Evolutionary conservation across 2,329 filamentous ascomycete genomes (phyloP).

Genomic region (Venturia oleaginea): DNA sequence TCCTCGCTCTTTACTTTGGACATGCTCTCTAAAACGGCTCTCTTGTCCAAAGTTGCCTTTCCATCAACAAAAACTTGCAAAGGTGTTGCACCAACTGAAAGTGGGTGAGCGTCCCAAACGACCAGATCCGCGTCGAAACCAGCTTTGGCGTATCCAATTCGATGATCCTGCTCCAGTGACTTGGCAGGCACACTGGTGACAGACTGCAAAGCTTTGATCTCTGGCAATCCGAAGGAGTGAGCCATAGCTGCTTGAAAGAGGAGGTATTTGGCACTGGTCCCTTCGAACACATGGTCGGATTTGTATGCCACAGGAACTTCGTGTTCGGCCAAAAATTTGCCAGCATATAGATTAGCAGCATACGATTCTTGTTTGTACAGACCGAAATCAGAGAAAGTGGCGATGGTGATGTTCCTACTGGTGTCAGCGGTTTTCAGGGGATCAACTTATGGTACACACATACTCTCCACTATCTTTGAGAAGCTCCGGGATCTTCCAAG

Average conservation of each 20-base stretch:
- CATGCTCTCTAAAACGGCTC: neutral
- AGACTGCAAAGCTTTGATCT: conserved; percentile 32
- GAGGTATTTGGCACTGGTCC: conserved; percentile 55
- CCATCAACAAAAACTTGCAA: conserved; percentile 37
- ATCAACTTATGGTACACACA: neutral
- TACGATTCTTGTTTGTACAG: conserved; percentile 63
- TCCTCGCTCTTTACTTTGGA: conserved; percentile 11
- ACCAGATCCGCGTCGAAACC: conserved; percentile 36
- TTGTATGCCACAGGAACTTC: conserved; percentile 57
- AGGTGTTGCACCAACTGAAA: conserved; percentile 31
- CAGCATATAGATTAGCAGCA: conserved; percentile 55
- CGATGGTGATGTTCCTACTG: conserved; percentile 38
- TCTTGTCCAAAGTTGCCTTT: conserved; percentile 40
- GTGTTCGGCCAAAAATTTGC: conserved; percentile 56
- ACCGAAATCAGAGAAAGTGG: conserved; percentile 64
- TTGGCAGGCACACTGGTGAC: conserved; percentile 33
- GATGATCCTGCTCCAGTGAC: conserved; percentile 30
- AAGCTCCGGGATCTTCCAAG: conserved; percentile 56
- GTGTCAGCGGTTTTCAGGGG: neutral
- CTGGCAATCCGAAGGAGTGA: conserved; percentile 32
- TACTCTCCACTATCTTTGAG: conserved; percentile 16
- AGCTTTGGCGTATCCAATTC: conserved; percentile 32
- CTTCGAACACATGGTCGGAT: conserved; percentile 45
- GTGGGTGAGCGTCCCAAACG: conserved; percentile 35
- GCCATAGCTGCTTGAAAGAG: conserved; percentile 47